Evolutionary conservation across 2,329 filamentous ascomycete genomes (phyloP), one percentile per base, ranked within the genome.

Genomic region (Fusarium drepaniforme): DNA sequence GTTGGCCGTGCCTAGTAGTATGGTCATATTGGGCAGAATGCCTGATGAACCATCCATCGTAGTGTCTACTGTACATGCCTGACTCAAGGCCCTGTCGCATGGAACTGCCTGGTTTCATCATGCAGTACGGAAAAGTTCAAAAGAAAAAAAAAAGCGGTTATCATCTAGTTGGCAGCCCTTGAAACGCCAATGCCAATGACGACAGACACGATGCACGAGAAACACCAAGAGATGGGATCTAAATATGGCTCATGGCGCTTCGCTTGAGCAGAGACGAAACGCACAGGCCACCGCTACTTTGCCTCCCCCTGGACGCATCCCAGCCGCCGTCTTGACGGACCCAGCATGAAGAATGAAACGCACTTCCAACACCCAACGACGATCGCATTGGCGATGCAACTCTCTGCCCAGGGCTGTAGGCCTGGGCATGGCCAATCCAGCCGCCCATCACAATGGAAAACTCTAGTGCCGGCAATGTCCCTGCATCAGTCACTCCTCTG

Each of bases 401-500:
- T 68, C 63, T 56, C 71, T 67, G 35, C 59, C 66, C 65, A 71
- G 53, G 66, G 46, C 28, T 33, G 66, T 61, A 72, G 37, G 37
- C 66, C 59, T 59, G 18, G 37, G 38, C 53, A 75, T 56, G 60
- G 46, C 77, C 77, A 78, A 78, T 78, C 73, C 71, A 57, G 65
- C 58, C 49, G 64, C 65, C 61, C 49, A 53, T 74, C 68, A 74
- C 71, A 69, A 62, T 67, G 68, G 38, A 51, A 42, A 74, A 60
- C 61, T 37, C 33, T 63, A 57, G 66, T 49, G 53, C 44, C 64
- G 73, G 70, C 65, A 67, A 49, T 60, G 70, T 70, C 70, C 70
- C 75, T 79, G 73, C 74, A 73, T 76, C 63, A 75, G 69, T 77
- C 74, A 75, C 73, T 30, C 51, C 67, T 66, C 59, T 71, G 71